Conservation (phyloP, 208 protist genomes). For the Leishmania mexicana region DNA sequence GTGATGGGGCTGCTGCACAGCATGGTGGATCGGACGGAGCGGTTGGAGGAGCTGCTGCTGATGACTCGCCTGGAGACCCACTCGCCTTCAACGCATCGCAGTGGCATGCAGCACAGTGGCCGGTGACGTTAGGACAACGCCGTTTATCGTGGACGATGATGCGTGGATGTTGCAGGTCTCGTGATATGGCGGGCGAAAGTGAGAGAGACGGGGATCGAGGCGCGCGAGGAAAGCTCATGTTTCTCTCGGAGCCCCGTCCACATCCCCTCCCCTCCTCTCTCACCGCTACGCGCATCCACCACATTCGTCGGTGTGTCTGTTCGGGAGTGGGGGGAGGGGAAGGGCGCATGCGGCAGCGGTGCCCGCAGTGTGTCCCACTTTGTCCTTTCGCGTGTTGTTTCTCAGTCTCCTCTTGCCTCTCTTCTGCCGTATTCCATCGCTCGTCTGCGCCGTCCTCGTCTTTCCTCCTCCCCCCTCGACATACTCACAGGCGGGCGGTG, state of each 20-base stretch:
- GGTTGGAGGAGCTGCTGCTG: slow-evolving; percentile 40
- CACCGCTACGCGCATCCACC: neutral
- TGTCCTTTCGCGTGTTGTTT: neutral
- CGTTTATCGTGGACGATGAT: neutral
- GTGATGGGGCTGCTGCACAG: slow-evolving; percentile 37
- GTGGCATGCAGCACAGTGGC: no score
- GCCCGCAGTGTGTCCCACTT: neutral
- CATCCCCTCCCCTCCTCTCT: neutral
- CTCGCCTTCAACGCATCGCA: neutral
- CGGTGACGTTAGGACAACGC: neutral
- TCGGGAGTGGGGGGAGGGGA: neutral
- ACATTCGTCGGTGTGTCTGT: neutral
- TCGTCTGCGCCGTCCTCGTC: neutral
- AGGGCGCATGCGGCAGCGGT: neutral
- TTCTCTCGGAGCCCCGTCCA: neutral
- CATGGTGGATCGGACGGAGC: slow-evolving; percentile 41
- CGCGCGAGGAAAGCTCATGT: neutral
- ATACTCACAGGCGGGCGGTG: neutral
- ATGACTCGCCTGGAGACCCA: neutral
- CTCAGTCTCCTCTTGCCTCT: neutral
- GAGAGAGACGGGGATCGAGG: neutral
- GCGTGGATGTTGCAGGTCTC: neutral
- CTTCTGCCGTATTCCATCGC: neutral
- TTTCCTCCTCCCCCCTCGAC: neutral
- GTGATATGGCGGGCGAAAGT: neutral